These are phyloP conservation scores for Rhododendron griersonianum DNA, from an alignment of 148 eudicot species.

Conservation along the genomic window DNA sequence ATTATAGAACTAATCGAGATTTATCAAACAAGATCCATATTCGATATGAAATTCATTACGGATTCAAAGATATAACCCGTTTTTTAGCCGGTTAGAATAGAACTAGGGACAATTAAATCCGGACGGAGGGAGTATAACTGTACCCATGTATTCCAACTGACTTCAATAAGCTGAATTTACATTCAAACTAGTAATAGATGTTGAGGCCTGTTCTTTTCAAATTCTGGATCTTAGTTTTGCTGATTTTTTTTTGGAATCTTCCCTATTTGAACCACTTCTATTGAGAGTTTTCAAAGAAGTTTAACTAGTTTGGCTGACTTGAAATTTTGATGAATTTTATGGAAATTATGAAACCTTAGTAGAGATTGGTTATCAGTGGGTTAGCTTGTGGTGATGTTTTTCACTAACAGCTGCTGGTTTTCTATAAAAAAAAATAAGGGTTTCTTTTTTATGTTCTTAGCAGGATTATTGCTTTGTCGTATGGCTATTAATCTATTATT, in stretches of 20 bases:
- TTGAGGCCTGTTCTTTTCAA: neutral
- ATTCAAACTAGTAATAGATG: neutral
- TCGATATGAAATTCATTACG: too few relatives aligned
- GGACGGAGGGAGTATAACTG: too few relatives aligned
- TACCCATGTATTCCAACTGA: neutral
- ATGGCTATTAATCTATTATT: neutral
- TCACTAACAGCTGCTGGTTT: neutral
- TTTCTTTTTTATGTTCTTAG: neutral
- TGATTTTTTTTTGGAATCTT: neutral
- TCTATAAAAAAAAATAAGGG: neutral
- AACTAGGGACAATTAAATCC: too few relatives aligned
- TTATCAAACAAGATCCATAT: too few relatives aligned
- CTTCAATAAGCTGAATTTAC: neutral
- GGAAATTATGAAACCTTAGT: neutral
- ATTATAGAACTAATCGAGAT: too few relatives aligned
- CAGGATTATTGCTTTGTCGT: neutral
- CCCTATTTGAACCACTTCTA: neutral
- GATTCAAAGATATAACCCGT: too few relatives aligned
- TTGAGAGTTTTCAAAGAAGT: neutral
- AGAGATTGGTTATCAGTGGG: neutral
- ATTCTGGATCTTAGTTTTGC: neutral
- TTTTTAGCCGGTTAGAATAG: too few relatives aligned
- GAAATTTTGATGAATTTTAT: neutral
- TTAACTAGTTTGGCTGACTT: neutral
- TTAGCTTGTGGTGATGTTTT: constrained; percentile 3